These are phyloP conservation scores for Raddia guianensis DNA, from an alignment of 176 grass and related monocot species.

Conservation along the genomic window DNA sequence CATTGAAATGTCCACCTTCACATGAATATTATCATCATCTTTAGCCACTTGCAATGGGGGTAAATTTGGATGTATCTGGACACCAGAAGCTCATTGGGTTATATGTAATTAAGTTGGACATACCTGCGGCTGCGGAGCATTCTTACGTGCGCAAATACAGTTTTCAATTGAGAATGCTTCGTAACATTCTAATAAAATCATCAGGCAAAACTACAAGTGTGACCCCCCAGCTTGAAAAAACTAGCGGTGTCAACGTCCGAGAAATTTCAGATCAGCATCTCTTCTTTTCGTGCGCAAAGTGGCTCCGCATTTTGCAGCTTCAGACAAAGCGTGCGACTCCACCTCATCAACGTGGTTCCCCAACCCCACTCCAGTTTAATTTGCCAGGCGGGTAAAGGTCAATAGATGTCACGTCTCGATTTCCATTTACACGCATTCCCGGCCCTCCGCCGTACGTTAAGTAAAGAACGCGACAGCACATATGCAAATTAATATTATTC, in stretches of 20 bases:
- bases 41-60: background rate
- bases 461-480: background rate
- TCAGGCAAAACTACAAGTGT: background rate
- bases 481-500: too few species aligned
- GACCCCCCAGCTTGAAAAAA: background rate
- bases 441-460: background rate
- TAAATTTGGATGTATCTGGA: slow-evolving; percentile 11
- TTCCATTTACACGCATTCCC: background rate
- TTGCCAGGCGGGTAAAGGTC: background rate
- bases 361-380: background rate
- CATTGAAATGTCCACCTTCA: slow-evolving; percentile 1
- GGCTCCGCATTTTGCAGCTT: background rate
- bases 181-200: background rate
- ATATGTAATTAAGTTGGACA: background rate
- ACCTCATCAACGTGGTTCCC: background rate
- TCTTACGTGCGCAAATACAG: background rate
- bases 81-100: slow-evolving; percentile 12
- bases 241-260: slow-evolving; percentile 26
- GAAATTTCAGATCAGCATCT: slow-evolving; percentile 20
- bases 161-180: background rate
- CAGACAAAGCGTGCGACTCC: background rate
- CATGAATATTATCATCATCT: slow-evolving; percentile 8
- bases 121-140: background rate
- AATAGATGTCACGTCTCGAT: background rate
- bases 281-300: slow-evolving; percentile 23